phyloP scores from a whole-genome alignment of 352 stramenopile genomes.

The Globisporangium apiculatum region DNA sequence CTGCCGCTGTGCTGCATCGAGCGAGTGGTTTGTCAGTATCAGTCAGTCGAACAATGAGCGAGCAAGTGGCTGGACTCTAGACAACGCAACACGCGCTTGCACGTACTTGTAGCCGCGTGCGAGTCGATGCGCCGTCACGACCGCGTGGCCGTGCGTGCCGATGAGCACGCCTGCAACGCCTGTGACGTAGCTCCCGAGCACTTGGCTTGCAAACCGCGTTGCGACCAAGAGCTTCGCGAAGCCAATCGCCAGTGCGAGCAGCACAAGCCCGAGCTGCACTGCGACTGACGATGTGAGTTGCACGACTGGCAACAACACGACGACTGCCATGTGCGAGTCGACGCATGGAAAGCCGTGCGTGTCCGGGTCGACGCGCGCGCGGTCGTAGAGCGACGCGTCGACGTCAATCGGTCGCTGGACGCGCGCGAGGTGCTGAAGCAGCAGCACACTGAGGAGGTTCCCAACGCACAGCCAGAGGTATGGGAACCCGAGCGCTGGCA shows the following conservation, averaged over 20 bases:
- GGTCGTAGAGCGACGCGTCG: conserved; percentile 22
- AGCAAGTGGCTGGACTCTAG: too few relatives aligned
- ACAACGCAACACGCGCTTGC: background rate
- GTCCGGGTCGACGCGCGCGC: conserved; percentile 9
- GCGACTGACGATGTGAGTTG: conserved; percentile 27
- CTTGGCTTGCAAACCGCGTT: conserved; percentile 45
- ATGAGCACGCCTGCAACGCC: conserved; percentile 45
- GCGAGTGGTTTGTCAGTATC: background rate
- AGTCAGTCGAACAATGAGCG: background rate
- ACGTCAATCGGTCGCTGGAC: conserved; percentile 50
- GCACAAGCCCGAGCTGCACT: conserved; percentile 15
- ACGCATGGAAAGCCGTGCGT: conserved; percentile 34
- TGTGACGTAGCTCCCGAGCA: conserved; percentile 54
- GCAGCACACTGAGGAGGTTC: conserved; percentile 44
- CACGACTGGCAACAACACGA: conserved; percentile 54
- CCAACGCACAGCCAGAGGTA: conserved; percentile 62
- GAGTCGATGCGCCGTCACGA: conserved; percentile 41
- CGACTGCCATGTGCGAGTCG: conserved; percentile 67
- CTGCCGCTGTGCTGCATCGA: conserved; percentile 24
- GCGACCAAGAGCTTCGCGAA: conserved; percentile 32
- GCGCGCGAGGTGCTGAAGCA: conserved; percentile 38
- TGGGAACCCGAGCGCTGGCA: conserved; percentile 46
- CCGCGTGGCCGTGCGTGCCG: conserved; percentile 48
- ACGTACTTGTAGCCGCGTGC: conserved; percentile 32
- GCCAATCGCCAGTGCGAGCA: conserved; percentile 27